These are phyloP conservation scores for Cystobasidium tubakii DNA, from an alignment of 768 basidiomycete genomes.

Conservation along the genomic window DNA sequence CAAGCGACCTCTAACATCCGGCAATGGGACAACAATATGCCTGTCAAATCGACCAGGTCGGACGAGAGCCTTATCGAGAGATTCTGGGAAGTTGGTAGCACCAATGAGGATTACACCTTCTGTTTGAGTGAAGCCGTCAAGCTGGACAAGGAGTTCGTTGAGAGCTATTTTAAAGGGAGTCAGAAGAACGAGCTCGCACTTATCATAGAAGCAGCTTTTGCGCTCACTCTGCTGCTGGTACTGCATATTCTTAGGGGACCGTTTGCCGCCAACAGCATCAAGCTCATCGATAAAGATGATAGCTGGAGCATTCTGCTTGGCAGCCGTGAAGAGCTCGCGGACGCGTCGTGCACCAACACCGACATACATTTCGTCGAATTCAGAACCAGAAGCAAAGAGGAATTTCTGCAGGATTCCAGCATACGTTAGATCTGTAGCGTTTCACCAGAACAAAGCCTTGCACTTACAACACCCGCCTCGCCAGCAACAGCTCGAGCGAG, in stretches of 20 bases:
- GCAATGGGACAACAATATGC: conserved; percentile 81
- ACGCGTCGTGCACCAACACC: conserved; percentile 86
- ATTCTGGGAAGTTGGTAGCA: conserved; percentile 88
- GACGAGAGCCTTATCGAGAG: conserved; percentile 87
- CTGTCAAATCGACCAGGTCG: conserved; percentile 96
- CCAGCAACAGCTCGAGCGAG: conserved; percentile 95
- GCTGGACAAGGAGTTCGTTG: conserved; percentile 91
- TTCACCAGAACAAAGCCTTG: background rate
- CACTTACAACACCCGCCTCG: conserved; percentile 73
- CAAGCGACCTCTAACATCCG: conserved; percentile 86
- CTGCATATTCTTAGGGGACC: conserved; percentile 67
- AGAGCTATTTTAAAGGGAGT: conserved; percentile 52
- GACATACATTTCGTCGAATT: conserved; percentile 92
- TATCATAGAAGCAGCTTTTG: too few species aligned
- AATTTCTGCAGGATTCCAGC: conserved; percentile 57
- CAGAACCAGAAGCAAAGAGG: conserved; percentile 91
- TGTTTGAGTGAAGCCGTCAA: conserved; percentile 85
- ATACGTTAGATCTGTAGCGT: background rate
- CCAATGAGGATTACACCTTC: conserved; percentile 62
- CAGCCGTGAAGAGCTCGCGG: conserved; percentile 86
- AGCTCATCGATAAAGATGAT: conserved; percentile 99
- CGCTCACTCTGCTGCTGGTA: conserved; percentile 50
- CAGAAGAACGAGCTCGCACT: too few species aligned
- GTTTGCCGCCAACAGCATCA: conserved; percentile 79
- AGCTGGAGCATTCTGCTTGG: conserved; percentile 88